Conservation (phyloP, 2,329 filamentous ascomycete species). For the Epichloe bromicola region DNA sequence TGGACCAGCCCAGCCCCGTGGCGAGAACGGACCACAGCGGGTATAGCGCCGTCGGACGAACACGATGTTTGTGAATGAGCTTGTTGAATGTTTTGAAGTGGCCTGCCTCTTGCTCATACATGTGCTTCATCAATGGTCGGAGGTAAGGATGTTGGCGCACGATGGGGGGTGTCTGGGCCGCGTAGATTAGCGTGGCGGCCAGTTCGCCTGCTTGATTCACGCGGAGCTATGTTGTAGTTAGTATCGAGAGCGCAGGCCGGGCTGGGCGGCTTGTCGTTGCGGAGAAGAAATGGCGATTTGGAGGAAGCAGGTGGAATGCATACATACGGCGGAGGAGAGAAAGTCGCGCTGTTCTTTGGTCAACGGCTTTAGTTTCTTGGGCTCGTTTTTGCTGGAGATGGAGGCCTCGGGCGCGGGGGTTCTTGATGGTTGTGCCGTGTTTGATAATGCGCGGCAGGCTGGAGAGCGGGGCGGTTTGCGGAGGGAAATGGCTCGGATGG, state of each 20-base stretch:
- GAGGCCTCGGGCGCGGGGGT: not conserved
- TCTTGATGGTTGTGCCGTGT: slow-evolving; percentile 4
- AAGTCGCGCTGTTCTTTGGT: slow-evolving; percentile 60
- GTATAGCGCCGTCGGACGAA: slow-evolving; percentile 86
- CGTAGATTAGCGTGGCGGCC: slow-evolving; percentile 91
- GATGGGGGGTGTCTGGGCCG: slow-evolving; percentile 75
- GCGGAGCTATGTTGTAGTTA: slow-evolving; percentile 45
- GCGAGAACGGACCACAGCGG: slow-evolving; percentile 78
- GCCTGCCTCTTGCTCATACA: slow-evolving; percentile 91
- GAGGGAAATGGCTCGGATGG: slow-evolving; percentile 3
- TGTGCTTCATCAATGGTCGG: slow-evolving; percentile 84
- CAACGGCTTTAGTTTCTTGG: slow-evolving; percentile 42
- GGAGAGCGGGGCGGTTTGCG: not conserved
- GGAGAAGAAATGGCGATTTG: not conserved
- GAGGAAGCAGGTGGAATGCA: slow-evolving; percentile 9
- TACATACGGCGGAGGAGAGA: slow-evolving; percentile 60
- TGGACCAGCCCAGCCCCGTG: slow-evolving; percentile 75
- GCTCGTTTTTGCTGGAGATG: slow-evolving; percentile 8
- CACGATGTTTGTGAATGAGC: slow-evolving; percentile 71
- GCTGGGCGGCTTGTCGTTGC: not conserved
- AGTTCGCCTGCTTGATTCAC: slow-evolving; percentile 97
- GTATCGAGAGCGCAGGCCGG: not conserved
- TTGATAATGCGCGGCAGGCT: slow-evolving; percentile 5
- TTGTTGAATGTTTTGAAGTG: slow-evolving; percentile 80
- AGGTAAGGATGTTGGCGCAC: slow-evolving; percentile 73